Conservation (phyloP, 192 early-diverging fungal species). For the Backusella tarrabulga region DNA sequence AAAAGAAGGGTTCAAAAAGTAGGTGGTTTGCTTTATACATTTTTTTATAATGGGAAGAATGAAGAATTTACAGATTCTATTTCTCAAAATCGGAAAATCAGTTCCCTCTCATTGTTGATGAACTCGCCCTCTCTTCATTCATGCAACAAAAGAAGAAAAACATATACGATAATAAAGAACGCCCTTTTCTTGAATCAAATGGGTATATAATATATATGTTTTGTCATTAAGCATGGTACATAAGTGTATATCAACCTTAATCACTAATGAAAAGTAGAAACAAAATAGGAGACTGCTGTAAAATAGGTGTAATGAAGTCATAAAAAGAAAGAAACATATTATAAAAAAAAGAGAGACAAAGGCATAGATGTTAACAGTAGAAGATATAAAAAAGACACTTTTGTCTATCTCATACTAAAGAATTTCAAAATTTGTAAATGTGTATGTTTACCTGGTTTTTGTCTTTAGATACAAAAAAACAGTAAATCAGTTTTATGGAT, state of each 20-base stretch:
- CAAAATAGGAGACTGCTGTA: not conserved
- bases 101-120: not conserved
- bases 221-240: not conserved
- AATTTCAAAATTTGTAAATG: not conserved
- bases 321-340: not conserved
- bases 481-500: not conserved
- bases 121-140: not conserved
- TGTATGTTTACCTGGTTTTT: not conserved
- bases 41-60: not conserved
- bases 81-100: not conserved
- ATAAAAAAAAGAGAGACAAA: not conserved
- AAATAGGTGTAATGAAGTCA: conserved; percentile 1
- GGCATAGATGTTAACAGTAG: not conserved
- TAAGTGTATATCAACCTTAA: not conserved
- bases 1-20: not conserved
- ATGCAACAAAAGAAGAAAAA: not conserved
- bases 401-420: not conserved
- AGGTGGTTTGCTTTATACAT: not conserved
- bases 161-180: not conserved
- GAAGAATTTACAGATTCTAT: not conserved
- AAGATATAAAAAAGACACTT: not conserved
- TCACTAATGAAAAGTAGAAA: not conserved
- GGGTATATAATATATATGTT: not conserved
- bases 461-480: not conserved
- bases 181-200: not conserved